Evolutionary conservation across 306 rosid genomes (phyloP), one percentile per base, ranked within the genome.

Genomic region (Nissolia schottii): DNA sequence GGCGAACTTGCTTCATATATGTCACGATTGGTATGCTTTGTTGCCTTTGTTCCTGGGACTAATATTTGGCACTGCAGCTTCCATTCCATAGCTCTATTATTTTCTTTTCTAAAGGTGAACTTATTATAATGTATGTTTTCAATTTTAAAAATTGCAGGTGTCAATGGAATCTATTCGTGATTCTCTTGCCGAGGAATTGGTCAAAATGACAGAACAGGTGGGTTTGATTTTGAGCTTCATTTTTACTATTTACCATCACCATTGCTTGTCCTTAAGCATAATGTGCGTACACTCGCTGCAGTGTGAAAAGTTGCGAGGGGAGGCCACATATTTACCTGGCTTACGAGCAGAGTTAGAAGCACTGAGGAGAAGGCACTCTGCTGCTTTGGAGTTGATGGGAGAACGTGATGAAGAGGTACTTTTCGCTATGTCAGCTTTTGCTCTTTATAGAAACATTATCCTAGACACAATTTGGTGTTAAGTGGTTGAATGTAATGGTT

Each of bases 171-270:
- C 96, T 55, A 92, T 95, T 58, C 96, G 97, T 0, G 96, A 95
- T 83, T 95, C 99, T 77, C 96, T 95, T 41, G 90, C 97, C 7
- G 97, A 95, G 79, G 99, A 95, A 87, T 79, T 95, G 82, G 99
- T 95, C 84, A 73, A 90, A 77, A 72, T 95, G 97, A 95, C 99
- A 35, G 96, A 68, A 71, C 96, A 88, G 91, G 99, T 89, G 64
- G 70, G 62, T 78, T 76, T 45, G 51, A 22, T 45, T n/a, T 45
- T 45, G 51, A 43, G 60, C 55, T 46, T 76, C 53, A n/a, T 65
- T 34, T 37, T 41, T 46, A 40, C 41, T 43, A 34, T 51, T 69
- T 29, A 34, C 34, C 43, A 67, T 57, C 51, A 35, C 31, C 28
- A 22, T 37, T 13, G 58, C 64, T 57, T 61, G 55, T 50, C 32